Percentiles rank a stretch among this genome's conserved stretches.
Evolutionary conservation across 1,284 basidiomycete species (phyloP).

Genomic region (Chiua sp.): DNA sequence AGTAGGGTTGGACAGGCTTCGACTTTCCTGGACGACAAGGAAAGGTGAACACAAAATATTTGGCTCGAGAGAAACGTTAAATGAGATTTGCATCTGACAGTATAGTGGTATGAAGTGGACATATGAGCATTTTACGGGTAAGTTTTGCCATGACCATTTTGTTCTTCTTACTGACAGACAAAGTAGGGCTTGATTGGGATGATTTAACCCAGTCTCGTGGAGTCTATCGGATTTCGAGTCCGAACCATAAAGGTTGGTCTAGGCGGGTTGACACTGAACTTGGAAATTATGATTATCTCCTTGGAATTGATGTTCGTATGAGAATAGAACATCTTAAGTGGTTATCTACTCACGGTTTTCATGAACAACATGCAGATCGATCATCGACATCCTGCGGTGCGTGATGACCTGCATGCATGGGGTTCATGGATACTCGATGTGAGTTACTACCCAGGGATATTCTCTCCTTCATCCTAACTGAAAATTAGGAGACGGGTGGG

Average conservation of each 20-base stretch:
- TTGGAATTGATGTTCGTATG: constrained; percentile 66
- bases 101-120: constrained; percentile 75
- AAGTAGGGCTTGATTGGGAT: constrained; percentile 86
- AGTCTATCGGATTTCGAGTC: constrained; percentile 64
- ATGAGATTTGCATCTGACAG: constrained; percentile 39
- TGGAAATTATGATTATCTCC: constrained; percentile 84
- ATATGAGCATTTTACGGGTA: constrained; percentile 77
- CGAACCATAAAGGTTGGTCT: constrained; percentile 73
- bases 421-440: constrained; percentile 76
- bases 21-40: constrained; percentile 80
- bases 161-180: constrained; percentile 1
- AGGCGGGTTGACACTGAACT: constrained; percentile 68
- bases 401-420: constrained; percentile 69
- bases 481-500: constrained; percentile 72
- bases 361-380: constrained; percentile 63
- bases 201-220: constrained; percentile 65
- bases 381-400: constrained; percentile 83
- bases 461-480: constrained; percentile 5
- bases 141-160: constrained; percentile 10
- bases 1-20: constrained; percentile 86
- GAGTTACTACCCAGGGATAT: constrained; percentile 9
- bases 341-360: not conserved
- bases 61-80: not conserved
- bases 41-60: constrained; percentile 56
- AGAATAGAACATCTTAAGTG: not conserved